phyloP scores from a whole-genome alignment of 345 rosid species.

The Salix purpurea region DNA sequence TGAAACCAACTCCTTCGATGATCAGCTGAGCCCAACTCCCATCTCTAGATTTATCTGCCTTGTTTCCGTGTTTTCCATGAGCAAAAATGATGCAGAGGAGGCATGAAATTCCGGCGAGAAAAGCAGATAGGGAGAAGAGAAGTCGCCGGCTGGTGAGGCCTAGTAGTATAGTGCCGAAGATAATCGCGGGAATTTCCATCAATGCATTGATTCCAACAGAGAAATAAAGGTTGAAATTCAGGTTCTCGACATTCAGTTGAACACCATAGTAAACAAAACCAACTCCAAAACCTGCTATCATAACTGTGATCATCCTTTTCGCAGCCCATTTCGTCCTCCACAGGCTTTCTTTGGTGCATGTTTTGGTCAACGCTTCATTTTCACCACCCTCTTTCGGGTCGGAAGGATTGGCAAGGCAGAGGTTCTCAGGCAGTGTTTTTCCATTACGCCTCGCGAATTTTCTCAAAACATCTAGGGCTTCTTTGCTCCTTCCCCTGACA shows the following conservation, averaged over 20 bases:
- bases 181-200: constrained; percentile 74
- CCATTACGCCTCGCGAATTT: constrained; percentile 48
- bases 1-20: constrained; percentile 56
- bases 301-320: constrained; percentile 41
- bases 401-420: constrained; percentile 37
- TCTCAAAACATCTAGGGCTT: constrained; percentile 49
- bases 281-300: constrained; percentile 58
- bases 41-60: neutral
- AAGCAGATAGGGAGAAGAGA: constrained; percentile 44
- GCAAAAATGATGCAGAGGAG: constrained; percentile 55
- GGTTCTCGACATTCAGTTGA: constrained; percentile 66
- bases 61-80: neutral
- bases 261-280: constrained; percentile 75
- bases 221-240: constrained; percentile 54
- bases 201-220: constrained; percentile 57
- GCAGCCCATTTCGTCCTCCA: constrained; percentile 70
- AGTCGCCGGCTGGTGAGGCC: constrained; percentile 51
- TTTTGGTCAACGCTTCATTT: neutral
- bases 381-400: neutral
- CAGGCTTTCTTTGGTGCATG: constrained; percentile 26
- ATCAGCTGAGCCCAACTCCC: constrained; percentile 54
- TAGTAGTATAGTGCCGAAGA: constrained; percentile 46
- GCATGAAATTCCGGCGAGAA: constrained; percentile 46
- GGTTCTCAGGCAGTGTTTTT: constrained; percentile 40
- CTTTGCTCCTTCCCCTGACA: constrained; percentile 43